Conservation (phyloP, 192 early-diverging fungal species). For the Paraglomus brasilianum region DNA sequence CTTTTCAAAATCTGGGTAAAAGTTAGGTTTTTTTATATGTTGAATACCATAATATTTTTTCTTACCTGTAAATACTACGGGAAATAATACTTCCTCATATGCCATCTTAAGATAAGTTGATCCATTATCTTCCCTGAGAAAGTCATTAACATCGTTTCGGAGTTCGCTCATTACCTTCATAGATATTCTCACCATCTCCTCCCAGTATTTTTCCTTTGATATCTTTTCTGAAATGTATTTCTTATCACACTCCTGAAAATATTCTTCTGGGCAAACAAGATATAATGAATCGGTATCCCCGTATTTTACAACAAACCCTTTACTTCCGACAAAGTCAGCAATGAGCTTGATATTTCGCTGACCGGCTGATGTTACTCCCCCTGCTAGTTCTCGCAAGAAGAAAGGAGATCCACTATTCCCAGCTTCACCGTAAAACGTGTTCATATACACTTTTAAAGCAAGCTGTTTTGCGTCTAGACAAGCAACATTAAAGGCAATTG, state of each 20-base stretch:
- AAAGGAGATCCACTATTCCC: conserved; percentile 4
- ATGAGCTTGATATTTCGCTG: conserved; percentile 8
- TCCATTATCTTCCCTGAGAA: conserved; percentile 5
- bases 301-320: background rate
- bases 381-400: background rate
- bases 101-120: conserved; percentile 22
- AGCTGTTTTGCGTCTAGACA: conserved; percentile 10
- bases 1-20: conserved; percentile 11
- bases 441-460: conserved; percentile 16
- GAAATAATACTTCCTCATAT: conserved; percentile 24
- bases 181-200: conserved; percentile 19
- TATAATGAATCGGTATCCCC: conserved; percentile 20
- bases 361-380: background rate
- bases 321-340: background rate
- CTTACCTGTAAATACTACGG: conserved; percentile 11
- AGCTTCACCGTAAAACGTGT: conserved; percentile 1
- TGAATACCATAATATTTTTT: background rate
- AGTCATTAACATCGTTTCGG: background rate
- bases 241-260: conserved; percentile 10
- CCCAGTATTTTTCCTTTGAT: background rate
- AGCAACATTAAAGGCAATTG: background rate
- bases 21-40: background rate
- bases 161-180: background rate
- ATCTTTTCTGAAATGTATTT: background rate
- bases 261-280: conserved; percentile 1